These are phyloP conservation scores for Boletus mariae DNA, from an alignment of 1,284 basidiomycete species.

Conservation along the genomic window DNA sequence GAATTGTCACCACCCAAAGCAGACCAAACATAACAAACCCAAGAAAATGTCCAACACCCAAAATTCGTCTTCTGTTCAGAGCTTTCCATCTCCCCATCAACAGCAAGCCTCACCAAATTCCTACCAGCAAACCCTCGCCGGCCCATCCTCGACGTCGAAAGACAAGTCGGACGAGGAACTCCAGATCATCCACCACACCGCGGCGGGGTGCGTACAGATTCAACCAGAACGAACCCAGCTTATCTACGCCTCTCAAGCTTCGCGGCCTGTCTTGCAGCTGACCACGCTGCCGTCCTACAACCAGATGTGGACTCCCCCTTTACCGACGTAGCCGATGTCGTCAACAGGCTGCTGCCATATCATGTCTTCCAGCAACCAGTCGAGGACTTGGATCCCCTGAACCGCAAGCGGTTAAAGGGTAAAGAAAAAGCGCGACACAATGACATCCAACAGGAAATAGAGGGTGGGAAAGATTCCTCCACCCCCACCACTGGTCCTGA, in stretches of 20 bases:
- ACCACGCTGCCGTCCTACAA: slow-evolving; percentile 55
- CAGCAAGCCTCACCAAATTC: slow-evolving; percentile 19
- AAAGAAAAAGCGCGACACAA: slow-evolving; percentile 50
- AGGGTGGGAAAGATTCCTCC: slow-evolving; percentile 35
- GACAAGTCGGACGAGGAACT: slow-evolving; percentile 34
- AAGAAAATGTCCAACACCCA: slow-evolving; percentile 55
- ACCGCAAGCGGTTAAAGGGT: slow-evolving; percentile 46
- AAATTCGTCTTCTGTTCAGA: slow-evolving; percentile 37
- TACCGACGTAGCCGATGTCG: slow-evolving; percentile 52
- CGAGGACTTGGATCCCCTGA: slow-evolving; percentile 47
- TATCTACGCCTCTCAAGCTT: slow-evolving; percentile 42
- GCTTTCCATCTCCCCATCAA: slow-evolving; percentile 21
- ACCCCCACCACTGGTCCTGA: neutral
- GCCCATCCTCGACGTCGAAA: slow-evolving; percentile 28
- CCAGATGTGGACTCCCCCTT: slow-evolving; percentile 72
- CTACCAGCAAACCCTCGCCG: slow-evolving; percentile 26
- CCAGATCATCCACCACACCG: slow-evolving; percentile 41
- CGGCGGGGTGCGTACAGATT: slow-evolving; percentile 42
- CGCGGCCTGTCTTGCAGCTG: slow-evolving; percentile 50
- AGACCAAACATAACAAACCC: slow-evolving; percentile 54
- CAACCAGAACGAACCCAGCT: slow-evolving; percentile 10
- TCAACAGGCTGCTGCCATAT: slow-evolving; percentile 68
- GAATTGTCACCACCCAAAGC: slow-evolving; percentile 38
- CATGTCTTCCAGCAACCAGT: slow-evolving; percentile 72
- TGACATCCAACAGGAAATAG: slow-evolving; percentile 49